phyloP scores from a whole-genome alignment of 1,284 basidiomycete species.

The Anthracocystis setariae region DNA sequence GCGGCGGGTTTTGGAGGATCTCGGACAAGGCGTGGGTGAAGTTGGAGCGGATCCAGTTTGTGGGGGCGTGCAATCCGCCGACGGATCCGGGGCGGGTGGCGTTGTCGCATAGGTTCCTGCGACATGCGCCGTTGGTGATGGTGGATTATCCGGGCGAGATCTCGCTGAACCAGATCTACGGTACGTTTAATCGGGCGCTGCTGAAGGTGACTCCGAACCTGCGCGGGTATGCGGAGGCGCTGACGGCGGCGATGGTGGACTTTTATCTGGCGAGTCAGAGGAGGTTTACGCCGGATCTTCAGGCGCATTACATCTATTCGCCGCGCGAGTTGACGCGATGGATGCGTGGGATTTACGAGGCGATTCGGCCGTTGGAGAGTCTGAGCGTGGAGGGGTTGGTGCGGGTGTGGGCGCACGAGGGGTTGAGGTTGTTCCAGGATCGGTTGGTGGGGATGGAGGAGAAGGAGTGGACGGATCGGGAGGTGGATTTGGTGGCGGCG shows the following conservation, averaged over 20 bases:
- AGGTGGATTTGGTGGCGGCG: slow-evolving; percentile 84
- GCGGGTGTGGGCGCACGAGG: slow-evolving; percentile 98
- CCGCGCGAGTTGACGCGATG: slow-evolving; percentile 98
- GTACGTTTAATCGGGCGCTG: slow-evolving; percentile 95
- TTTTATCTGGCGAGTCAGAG: slow-evolving; percentile 95
- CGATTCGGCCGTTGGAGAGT: slow-evolving; percentile 89
- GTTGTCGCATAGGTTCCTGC: slow-evolving; percentile 93
- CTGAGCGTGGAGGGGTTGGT: slow-evolving; percentile 93
- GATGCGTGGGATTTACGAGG: slow-evolving; percentile 97
- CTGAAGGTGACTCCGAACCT: slow-evolving; percentile 95
- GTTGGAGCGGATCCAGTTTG: slow-evolving; percentile 97
- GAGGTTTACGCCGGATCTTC: slow-evolving; percentile 91
- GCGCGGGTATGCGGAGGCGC: slow-evolving; percentile 89
- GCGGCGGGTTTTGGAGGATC: slow-evolving; percentile 93
- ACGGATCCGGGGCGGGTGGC: slow-evolving; percentile 99
- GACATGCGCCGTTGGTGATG: slow-evolving; percentile 98
- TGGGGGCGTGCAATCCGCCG: slow-evolving; percentile 98
- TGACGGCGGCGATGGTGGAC: slow-evolving; percentile 96
- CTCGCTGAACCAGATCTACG: slow-evolving; percentile 98
- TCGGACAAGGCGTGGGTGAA: slow-evolving; percentile 97
- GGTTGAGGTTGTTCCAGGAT: slow-evolving; percentile 95
- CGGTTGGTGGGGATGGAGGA: slow-evolving; percentile 77
- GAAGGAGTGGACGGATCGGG: slow-evolving; percentile 86
- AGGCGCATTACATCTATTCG: slow-evolving; percentile 99
- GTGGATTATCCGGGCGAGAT: slow-evolving; percentile 98